These are phyloP conservation scores for Aspergillus uvarum DNA, from an alignment of 2,329 filamentous ascomycete genomes.

Conservation along the genomic window DNA sequence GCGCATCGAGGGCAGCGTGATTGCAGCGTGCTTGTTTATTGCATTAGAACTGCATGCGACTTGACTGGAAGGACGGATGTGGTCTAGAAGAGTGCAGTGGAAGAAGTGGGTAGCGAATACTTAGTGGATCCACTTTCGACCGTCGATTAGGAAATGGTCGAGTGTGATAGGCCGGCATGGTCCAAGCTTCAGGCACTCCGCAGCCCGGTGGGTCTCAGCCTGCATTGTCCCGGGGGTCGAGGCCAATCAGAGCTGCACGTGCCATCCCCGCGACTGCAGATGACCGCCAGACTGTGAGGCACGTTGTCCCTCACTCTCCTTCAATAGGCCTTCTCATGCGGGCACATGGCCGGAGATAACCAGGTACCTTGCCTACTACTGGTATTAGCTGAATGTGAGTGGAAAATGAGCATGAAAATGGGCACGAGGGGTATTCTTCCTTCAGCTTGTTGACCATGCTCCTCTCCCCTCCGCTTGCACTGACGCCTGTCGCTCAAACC, in stretches of 20 bases:
- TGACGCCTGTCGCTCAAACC: neutral
- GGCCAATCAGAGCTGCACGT: conserved; percentile 22
- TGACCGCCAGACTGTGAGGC: conserved; percentile 16
- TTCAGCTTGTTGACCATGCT: neutral
- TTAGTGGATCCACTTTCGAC: neutral
- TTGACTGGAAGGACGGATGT: neutral
- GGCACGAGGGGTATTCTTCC: conserved; percentile 1
- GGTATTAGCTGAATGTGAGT: neutral
- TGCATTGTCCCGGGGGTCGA: conserved; percentile 2
- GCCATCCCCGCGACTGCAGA: conserved; percentile 20
- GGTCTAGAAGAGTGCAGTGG: neutral
- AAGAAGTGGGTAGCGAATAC: neutral
- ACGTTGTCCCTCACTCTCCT: conserved; percentile 22
- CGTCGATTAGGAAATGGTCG: conserved; percentile 1
- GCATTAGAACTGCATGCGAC: neutral
- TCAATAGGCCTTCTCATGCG: conserved; percentile 18
- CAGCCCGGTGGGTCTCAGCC: neutral
- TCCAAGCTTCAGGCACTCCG: conserved; percentile 17
- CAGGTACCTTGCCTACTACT: too few relatives aligned
- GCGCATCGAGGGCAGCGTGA: neutral
- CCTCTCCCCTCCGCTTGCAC: neutral
- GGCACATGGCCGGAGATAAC: conserved; percentile 12
- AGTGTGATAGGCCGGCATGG: neutral
- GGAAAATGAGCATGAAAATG: neutral
- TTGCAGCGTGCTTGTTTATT: neutral